phyloP scores from a whole-genome alignment of 2,329 filamentous ascomycete species.

The Cytospora mali region DNA sequence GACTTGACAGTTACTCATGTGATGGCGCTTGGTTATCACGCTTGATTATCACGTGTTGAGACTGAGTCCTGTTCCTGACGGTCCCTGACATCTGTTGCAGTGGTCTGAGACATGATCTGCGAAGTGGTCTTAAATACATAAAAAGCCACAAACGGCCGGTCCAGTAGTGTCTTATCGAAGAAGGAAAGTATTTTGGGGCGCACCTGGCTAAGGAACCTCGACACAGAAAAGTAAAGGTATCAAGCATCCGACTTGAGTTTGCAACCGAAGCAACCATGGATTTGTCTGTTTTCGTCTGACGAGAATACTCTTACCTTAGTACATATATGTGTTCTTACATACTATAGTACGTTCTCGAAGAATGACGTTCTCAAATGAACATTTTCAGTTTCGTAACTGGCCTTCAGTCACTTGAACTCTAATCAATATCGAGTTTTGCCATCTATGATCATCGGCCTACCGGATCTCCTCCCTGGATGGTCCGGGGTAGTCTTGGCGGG shows the following conservation, averaged over 20 bases:
- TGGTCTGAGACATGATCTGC: neutral
- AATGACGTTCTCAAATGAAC: neutral
- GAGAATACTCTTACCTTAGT: too few relatives aligned
- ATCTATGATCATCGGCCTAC: neutral
- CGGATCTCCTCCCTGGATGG: neutral
- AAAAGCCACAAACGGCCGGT: too few relatives aligned
- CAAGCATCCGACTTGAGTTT: neutral
- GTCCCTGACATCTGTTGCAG: neutral
- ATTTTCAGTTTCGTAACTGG: neutral
- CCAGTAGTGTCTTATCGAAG: neutral
- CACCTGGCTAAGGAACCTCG: neutral
- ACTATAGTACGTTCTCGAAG: neutral
- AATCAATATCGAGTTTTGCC: neutral
- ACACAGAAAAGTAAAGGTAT: neutral
- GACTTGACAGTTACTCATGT: constrained; percentile 16
- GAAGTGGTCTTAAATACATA: neutral
- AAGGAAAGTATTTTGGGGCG: neutral
- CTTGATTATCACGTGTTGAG: constrained; percentile 2
- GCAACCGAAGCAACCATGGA: too few relatives aligned
- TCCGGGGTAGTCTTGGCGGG: neutral
- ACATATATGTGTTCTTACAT: too few relatives aligned
- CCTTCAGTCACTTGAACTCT: neutral
- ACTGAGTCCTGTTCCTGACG: constrained; percentile 11
- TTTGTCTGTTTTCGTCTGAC: neutral
- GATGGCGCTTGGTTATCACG: constrained; percentile 10